Conservation (phyloP, 148 eudicot species). For the Salicornia ramosissima region DNA sequence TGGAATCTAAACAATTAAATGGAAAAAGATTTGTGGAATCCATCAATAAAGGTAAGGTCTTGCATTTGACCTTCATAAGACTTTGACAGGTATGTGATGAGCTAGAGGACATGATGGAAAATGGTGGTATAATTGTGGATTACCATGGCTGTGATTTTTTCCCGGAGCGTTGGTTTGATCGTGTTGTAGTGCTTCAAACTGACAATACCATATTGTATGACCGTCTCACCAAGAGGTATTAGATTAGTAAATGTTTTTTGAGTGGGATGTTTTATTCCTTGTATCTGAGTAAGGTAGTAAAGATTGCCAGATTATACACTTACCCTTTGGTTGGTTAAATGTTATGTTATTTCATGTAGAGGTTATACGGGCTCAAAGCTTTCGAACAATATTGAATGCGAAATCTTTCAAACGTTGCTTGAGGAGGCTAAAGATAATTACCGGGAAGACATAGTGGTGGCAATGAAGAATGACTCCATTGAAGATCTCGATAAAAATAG, state of each 20-base stretch:
- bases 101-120: constrained; percentile 87
- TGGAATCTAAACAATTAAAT: no score
- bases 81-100: constrained; percentile 81
- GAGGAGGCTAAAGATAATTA: constrained; percentile 85
- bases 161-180: constrained; percentile 95
- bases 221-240: constrained; percentile 68
- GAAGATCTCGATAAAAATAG: constrained; percentile 65
- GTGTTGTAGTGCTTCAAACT: constrained; percentile 83
- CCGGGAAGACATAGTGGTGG: constrained; percentile 48
- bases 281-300: neutral
- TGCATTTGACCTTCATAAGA: neutral
- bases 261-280: no score
- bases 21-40: no score
- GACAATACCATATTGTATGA: constrained; percentile 83
- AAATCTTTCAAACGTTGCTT: constrained; percentile 68
- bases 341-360: constrained; percentile 28
- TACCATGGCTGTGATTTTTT: constrained; percentile 96
- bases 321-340: neutral
- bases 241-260: no score
- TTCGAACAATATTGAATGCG: constrained; percentile 75
- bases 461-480: constrained; percentile 53
- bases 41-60: no score
- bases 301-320: neutral
- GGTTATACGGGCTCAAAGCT: constrained; percentile 80
- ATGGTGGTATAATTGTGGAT: constrained; percentile 82